Evolutionary conservation across 2,329 filamentous ascomycete species (phyloP), one percentile per base, ranked within the genome.

Genomic region (Monilinia fructigena): DNA sequence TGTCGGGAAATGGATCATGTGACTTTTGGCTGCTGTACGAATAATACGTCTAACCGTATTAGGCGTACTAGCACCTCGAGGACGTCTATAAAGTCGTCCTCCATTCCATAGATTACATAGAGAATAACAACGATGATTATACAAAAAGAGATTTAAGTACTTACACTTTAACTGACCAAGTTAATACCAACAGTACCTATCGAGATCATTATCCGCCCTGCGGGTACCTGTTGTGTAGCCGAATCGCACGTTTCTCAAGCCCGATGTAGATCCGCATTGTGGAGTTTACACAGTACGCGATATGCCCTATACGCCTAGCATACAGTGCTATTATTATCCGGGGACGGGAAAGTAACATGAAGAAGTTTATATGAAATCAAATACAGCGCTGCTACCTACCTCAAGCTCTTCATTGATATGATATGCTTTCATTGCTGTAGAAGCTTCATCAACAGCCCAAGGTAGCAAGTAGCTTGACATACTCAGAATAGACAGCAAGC

Each of bases 401-500:
- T 11, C 35, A 28, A 20, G 11, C 38, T 42, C 26, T 20, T 58
- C 20, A 23, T 58, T 58, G 35, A 42, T 18, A 58, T 42, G 35
- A 58, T 58, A 58, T 42, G 38, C 31, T 45, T 14, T 42, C n/a
- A 42, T 50, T 50, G n/a, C 48, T 26, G 48, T 50, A 50, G 48
- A 50, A 12, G 48, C n/a, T 26, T 50, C n/a, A 50, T 23, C 47
- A 50, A 50, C 1, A 50, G 47, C 12, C 20, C n/a, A 23, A 50
- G 47, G 2, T 50, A 50, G 47, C 11, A 50, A 50, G 47, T 23
- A 1, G 8, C 40, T 42, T 42, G 40, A 12, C 40, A 12, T 42
- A 42, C 40, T 42, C 40, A 42, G 10, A 50, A 23, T 50, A 50
- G 47, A 50, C n/a, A 50, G 47, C 47, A 50, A n/a, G n/a, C n/a